Conservation (phyloP, 2,329 filamentous ascomycete species). For the Hypocrella siamensis region DNA sequence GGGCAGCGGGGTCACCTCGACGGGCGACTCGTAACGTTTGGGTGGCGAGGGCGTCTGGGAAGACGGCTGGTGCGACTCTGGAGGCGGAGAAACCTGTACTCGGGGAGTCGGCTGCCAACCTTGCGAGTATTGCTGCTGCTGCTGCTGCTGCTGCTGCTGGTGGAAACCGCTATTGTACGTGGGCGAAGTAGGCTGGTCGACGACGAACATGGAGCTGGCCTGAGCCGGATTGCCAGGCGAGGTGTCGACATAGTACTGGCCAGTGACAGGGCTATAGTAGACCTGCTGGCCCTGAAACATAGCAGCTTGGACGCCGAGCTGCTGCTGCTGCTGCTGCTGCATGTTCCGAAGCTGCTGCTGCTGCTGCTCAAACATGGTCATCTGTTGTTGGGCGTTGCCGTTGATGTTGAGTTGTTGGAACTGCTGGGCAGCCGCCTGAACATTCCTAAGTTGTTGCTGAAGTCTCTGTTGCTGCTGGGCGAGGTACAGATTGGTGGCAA, state of each 20-base stretch:
- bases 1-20: constrained; percentile 55
- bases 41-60: constrained; percentile 51
- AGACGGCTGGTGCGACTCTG: constrained; percentile 34
- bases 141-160: constrained; percentile 25
- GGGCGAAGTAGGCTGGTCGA: constrained; percentile 27
- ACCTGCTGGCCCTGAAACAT: constrained; percentile 54
- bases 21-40: constrained; percentile 53
- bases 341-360: constrained; percentile 24
- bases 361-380: constrained; percentile 29
- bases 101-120: constrained; percentile 46
- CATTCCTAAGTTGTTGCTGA: constrained; percentile 77
- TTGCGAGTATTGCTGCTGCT: constrained; percentile 21
- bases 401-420: constrained; percentile 63
- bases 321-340: constrained; percentile 25
- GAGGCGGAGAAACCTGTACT: constrained; percentile 70
- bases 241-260: constrained; percentile 71
- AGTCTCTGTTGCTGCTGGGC: constrained; percentile 90
- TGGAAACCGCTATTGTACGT: constrained; percentile 14
- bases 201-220: constrained; percentile 22
- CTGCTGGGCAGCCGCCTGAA: constrained; percentile 72
- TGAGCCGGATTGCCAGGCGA: constrained; percentile 29
- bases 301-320: constrained; percentile 20
- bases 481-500: constrained; percentile 82
- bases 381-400: constrained; percentile 28
- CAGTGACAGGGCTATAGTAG: constrained; percentile 74